Percentiles rank a stretch among this genome's conserved stretches.
phyloP scores from a whole-genome alignment of 139 green algal species.

The Haematococcus sp. region DNA sequence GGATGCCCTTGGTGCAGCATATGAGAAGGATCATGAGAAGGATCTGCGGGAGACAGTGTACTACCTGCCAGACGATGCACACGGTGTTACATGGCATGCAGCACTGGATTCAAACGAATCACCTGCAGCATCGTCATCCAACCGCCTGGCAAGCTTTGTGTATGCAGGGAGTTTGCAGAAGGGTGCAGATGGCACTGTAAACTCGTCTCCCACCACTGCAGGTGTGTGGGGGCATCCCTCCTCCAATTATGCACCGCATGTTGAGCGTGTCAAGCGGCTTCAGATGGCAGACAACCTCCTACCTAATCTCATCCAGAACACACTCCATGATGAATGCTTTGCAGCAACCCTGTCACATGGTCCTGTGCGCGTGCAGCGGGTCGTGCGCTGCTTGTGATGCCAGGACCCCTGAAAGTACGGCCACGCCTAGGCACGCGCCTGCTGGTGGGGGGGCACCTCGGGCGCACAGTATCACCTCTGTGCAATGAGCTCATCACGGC shows the following conservation, averaged over 20 bases:
- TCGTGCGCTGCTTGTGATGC: constrained; percentile 23
- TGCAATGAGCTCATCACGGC: constrained; percentile 30
- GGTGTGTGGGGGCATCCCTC: too few species aligned
- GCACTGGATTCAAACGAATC: constrained; percentile 4
- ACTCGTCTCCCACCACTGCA: neutral
- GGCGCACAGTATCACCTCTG: constrained; percentile 32
- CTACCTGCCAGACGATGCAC: constrained; percentile 53
- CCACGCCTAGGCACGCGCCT: constrained; percentile 40
- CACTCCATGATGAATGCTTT: too few species aligned
- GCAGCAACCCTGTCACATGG: too few species aligned
- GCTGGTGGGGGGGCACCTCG: constrained; percentile 45
- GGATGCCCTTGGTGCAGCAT: constrained; percentile 43
- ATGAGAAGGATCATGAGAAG: constrained; percentile 50
- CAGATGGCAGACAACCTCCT: too few species aligned
- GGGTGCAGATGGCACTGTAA: neutral
- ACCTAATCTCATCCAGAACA: too few species aligned
- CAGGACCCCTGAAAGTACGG: constrained; percentile 27
- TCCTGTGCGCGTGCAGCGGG: neutral
- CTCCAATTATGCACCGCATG: too few species aligned
- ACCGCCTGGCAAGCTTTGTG: neutral
- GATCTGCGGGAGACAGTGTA: constrained; percentile 44
- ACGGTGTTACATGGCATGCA: constrained; percentile 35
- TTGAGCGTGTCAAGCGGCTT: too few species aligned
- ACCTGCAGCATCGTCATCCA: constrained; percentile 2
- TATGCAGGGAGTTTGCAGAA: neutral